Base-by-base conservation (phyloP, 129 eudicot genomes). In the Heracleum sosnowskyi region DNA sequence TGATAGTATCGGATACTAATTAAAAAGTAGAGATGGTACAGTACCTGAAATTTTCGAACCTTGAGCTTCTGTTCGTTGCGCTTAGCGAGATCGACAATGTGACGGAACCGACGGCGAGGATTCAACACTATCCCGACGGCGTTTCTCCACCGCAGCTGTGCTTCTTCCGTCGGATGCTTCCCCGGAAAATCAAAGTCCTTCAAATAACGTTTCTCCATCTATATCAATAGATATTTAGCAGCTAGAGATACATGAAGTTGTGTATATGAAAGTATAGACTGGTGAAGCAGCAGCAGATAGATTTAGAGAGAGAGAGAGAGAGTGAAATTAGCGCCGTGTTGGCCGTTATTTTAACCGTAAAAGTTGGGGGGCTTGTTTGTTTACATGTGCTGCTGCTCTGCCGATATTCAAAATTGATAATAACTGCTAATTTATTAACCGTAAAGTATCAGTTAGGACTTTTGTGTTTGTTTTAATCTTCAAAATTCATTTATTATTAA, bases 101-200 rank as follows among this genome's bases (percentile, higher is more conserved):
- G 86, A 13, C 98, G 94, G 69, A 93, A 93, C 1, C 98, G 84
- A 4, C 98, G 83, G 35, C 92, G 91, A 69, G 79, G 88, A 37
- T 93, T 93, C 64, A 36, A 84, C 60, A 91, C 95, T 36, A 92
- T 78, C 1, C 81, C 80, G 36, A 86, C 95, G 88, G 92, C 95
- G 12, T 84, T 77, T 39, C 98, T 85, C 97, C 98, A 93, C 76
- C 74, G 79, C 73, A 68, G 72, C 74, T 76, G 86, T 1, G 90
- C 92, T 37, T 88, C 92, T 4, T 82, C 86, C 78, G 95, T 78
- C 37, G 90, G 89, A 60, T 84, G 80, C 55, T 86, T 87, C 29
- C 83, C 84, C 75, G 91, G 89, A 73, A 89, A 12, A 42, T 89
- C 81, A 69, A 91, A 93, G 70, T 93, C 97, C 80, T 83, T 77